Conservation (phyloP, 805 yeast genomes). For the Candida maris region DNA sequence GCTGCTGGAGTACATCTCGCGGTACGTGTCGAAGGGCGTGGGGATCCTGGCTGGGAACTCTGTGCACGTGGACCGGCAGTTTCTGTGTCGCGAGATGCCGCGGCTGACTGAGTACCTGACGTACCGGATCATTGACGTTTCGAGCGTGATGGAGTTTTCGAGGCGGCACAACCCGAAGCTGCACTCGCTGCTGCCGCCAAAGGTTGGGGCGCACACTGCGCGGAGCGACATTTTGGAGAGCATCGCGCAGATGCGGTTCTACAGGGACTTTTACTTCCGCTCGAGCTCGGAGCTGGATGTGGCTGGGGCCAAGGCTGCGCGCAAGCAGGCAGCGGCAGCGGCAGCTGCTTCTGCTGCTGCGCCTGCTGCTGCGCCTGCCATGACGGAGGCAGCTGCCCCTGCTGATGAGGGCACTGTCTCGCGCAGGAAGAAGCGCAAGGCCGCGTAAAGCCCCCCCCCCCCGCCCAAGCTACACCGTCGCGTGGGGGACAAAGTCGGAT, state of each 20-base stretch:
- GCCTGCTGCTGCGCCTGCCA: no score
- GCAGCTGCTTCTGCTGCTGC: not conserved
- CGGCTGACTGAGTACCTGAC: constrained; percentile 52
- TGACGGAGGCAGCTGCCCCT: no score
- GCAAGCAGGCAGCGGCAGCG: not conserved
- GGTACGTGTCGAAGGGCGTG: constrained; percentile 47
- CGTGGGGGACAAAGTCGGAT: no score
- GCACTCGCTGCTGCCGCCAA: constrained; percentile 54
- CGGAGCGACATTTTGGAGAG: constrained; percentile 84
- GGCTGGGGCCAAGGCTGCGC: not conserved
- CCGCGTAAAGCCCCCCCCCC: no score
- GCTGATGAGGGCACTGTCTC: no score
- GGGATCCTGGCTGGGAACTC: constrained; percentile 90
- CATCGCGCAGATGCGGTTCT: constrained; percentile 78
- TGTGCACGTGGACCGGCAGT: constrained; percentile 85
- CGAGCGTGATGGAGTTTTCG: constrained; percentile 79
- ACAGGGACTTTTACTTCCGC: constrained; percentile 58
- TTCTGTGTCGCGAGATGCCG: constrained; percentile 83
- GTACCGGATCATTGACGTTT: constrained; percentile 87
- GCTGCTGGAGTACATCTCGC: constrained; percentile 56
- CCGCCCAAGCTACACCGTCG: no score
- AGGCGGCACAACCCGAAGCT: constrained; percentile 70
- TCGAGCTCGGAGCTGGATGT: constrained; percentile 16
- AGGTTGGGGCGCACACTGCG: constrained; percentile 79
- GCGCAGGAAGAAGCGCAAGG: no score